Evolutionary conservation across 768 basidiomycete species (phyloP).

Genomic region (Pisolithus orientalis): DNA sequence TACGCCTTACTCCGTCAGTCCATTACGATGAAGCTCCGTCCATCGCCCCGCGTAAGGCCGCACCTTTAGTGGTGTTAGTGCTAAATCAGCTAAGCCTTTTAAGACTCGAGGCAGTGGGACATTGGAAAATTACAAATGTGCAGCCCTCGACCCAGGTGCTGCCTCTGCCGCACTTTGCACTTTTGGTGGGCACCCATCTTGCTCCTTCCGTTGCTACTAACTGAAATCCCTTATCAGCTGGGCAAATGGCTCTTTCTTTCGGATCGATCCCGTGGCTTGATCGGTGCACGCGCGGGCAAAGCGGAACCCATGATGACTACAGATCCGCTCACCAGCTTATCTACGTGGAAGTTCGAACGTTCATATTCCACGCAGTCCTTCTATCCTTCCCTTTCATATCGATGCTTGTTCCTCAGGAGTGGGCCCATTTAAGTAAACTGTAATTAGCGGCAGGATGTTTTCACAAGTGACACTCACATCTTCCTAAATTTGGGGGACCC

Average conservation of each 20-base stretch:
- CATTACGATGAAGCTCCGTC: background rate
- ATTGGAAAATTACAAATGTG: background rate
- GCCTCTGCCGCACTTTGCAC: background rate
- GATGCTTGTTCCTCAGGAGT: background rate
- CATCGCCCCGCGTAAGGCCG: background rate
- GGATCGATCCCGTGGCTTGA: background rate
- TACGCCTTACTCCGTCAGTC: background rate
- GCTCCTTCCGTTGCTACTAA: background rate
- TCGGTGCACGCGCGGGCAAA: background rate
- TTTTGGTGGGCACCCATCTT: background rate
- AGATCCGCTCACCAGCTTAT: background rate
- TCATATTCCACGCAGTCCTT: background rate
- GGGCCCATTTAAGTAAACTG: background rate
- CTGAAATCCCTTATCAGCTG: background rate
- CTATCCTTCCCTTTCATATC: background rate
- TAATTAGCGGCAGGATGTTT: background rate
- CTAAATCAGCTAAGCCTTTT: background rate
- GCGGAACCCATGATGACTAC: background rate
- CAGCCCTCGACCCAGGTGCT: background rate
- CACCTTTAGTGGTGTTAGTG: background rate
- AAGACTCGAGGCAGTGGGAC: constrained; percentile 1
- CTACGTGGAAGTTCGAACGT: background rate
- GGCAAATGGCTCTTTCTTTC: background rate
- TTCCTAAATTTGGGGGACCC: background rate
- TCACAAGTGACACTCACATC: too few relatives aligned